Conservation (phyloP, 2,329 filamentous ascomycete genomes). For the Lachnum nothofagi region DNA sequence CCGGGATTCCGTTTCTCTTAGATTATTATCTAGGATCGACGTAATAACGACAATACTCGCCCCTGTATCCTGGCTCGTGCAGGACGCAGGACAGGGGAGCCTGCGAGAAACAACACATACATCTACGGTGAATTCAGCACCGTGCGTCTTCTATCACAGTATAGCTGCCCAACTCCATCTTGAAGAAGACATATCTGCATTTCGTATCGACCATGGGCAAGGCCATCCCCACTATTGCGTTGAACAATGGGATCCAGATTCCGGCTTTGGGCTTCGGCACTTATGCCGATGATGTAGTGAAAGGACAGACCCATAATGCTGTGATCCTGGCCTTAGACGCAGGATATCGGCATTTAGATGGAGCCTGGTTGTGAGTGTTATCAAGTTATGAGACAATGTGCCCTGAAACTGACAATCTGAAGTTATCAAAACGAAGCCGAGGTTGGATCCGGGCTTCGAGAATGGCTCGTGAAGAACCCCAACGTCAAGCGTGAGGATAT, state of each 20-base stretch:
- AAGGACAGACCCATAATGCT: conserved; percentile 41
- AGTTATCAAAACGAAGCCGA: conserved; percentile 74
- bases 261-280: conserved; percentile 43
- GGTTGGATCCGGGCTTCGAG: conserved; percentile 70
- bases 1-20: no score
- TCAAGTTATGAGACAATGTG: conserved; percentile 31
- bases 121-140: no score
- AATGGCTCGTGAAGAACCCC: conserved; percentile 54
- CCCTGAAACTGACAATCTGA: not conserved
- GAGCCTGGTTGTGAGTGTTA: conserved; percentile 54
- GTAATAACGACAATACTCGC: no score
- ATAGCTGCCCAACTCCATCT: no score
- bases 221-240: conserved; percentile 23
- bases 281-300: conserved; percentile 25
- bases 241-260: conserved; percentile 34
- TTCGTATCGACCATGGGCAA: conserved; percentile 11
- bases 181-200: not conserved
- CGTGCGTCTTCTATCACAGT: no score
- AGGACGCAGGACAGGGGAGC: not conserved
- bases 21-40: no score
- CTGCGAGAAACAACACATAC: no score
- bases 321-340: conserved; percentile 58
- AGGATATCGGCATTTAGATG: conserved; percentile 64
- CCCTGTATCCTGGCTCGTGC: not conserved
- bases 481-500: conserved; percentile 51